A percentile compares a stretch with the other conserved stretches of the same genome.
These are phyloP conservation scores for Fusarium sp. DNA, from an alignment of 2,329 filamentous ascomycete genomes.

Conservation along the genomic window DNA sequence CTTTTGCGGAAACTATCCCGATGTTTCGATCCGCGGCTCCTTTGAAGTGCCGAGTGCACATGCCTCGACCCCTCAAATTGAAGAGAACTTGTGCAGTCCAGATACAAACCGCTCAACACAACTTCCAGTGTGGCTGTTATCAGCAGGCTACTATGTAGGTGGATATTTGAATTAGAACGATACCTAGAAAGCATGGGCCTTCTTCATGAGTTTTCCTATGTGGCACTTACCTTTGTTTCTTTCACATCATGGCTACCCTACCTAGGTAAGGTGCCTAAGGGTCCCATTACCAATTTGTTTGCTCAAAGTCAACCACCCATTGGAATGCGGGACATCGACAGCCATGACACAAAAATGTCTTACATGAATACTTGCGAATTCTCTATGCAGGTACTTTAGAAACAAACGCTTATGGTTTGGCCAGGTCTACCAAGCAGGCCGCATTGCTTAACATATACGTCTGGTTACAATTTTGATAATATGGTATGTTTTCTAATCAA, in stretches of 20 bases:
- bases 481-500: no score
- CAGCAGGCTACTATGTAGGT: neutral
- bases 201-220: neutral
- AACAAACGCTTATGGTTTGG: neutral
- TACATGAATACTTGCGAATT: neutral
- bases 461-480: neutral
- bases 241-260: neutral
- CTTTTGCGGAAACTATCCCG: neutral
- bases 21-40: conserved; percentile 9
- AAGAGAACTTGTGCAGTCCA: neutral
- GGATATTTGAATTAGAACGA: conserved; percentile 1
- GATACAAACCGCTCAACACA: neutral
- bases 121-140: neutral
- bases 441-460: neutral
- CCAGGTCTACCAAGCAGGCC: neutral
- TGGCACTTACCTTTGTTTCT: neutral
- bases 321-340: conserved; percentile 12
- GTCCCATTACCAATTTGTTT: neutral
- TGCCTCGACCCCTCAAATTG: conserved; percentile 4
- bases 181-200: neutral
- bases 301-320: neutral
- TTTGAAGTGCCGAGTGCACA: conserved; percentile 22
- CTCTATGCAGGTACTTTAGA: neutral
- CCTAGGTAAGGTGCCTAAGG: no score
- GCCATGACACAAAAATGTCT: neutral